Conservation (phyloP, 495 filamentous ascomycete genomes). For the Neurospora pannonica region DNA sequence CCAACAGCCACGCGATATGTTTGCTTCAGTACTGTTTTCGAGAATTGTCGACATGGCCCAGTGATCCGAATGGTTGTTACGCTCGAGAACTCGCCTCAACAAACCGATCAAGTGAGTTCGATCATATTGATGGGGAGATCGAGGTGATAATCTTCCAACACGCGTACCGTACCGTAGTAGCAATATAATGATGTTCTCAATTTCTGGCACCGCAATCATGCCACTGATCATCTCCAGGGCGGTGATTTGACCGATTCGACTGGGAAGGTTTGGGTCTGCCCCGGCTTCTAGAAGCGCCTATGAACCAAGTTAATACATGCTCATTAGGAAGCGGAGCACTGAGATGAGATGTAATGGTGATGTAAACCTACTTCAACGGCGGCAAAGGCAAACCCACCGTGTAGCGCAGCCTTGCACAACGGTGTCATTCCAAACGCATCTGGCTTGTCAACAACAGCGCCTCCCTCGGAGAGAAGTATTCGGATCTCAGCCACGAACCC, state of each 20-base stretch:
- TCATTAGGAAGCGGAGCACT: background rate
- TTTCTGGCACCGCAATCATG: background rate
- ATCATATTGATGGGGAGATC: background rate
- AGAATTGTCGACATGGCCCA: background rate
- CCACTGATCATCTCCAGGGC: background rate
- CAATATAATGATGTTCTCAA: background rate
- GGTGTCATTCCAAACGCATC: background rate
- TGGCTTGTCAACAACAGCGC: constrained; percentile 1
- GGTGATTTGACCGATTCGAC: background rate
- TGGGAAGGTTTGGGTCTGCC: background rate
- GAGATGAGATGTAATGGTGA: background rate
- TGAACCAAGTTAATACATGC: background rate
- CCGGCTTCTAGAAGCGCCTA: background rate
- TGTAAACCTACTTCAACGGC: background rate
- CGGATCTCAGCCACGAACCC: background rate
- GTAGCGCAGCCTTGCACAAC: background rate
- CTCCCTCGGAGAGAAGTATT: constrained; percentile 1
- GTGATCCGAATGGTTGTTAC: background rate
- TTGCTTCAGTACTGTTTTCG: background rate
- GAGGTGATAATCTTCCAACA: background rate
- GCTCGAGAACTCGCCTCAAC: background rate
- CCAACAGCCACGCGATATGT: constrained; percentile 3
- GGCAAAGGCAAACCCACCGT: background rate
- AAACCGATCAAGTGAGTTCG: background rate
- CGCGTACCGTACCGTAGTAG: background rate